Conservation (phyloP, 805 yeast species). For the Kazachstania africana region DNA sequence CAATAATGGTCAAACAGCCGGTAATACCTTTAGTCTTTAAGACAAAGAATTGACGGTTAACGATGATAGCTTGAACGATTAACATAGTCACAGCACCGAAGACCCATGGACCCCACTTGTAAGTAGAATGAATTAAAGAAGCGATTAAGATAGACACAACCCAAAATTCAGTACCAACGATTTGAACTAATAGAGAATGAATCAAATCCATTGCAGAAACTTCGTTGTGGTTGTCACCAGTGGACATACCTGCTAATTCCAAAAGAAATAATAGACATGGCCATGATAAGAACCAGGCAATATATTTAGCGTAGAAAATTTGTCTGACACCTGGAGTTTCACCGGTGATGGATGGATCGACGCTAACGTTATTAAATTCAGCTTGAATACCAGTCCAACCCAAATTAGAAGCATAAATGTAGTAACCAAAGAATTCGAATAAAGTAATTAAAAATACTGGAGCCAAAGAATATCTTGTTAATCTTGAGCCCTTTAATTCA, state of each 20-base stretch:
- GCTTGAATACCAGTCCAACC: conserved; percentile 33
- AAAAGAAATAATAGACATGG: conserved; percentile 28
- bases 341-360: conserved; percentile 19
- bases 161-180: conserved; percentile 35
- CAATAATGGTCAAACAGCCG: neutral
- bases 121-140: conserved; percentile 38
- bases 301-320: conserved; percentile 33
- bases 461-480: conserved; percentile 20
- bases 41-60: conserved; percentile 22
- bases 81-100: conserved; percentile 38
- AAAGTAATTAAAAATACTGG: conserved; percentile 30
- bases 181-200: conserved; percentile 22
- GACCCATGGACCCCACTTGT: conserved; percentile 61
- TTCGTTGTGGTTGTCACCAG: neutral
- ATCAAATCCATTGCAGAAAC: conserved; percentile 1
- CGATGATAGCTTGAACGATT: conserved; percentile 24
- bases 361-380: conserved; percentile 31
- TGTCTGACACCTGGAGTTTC: conserved; percentile 28
- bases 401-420: conserved; percentile 35
- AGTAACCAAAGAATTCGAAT: conserved; percentile 30
- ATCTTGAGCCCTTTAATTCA: conserved; percentile 11
- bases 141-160: conserved; percentile 49
- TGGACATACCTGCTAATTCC: conserved; percentile 7
- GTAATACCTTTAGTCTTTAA: conserved; percentile 6
- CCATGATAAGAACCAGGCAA: conserved; percentile 38